phyloP scores from a whole-genome alignment of 148 eudicot genomes.

The Vaccinium vitisidaea region DNA sequence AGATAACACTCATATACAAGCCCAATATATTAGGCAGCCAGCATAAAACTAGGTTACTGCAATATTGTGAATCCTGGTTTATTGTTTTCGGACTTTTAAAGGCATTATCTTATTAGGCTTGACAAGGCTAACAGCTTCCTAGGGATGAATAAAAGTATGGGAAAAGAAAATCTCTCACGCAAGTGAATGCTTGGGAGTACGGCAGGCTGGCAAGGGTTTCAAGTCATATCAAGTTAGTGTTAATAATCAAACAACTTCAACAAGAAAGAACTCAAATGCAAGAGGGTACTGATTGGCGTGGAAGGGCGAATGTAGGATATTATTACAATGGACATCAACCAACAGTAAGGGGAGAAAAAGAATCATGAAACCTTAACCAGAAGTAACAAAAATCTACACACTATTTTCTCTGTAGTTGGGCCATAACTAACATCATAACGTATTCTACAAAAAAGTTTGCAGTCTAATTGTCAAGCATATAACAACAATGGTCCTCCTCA shows the following conservation, averaged over 20 bases:
- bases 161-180: too few species aligned
- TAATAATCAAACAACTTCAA: background rate
- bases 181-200: background rate
- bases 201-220: constrained; percentile 2
- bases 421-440: background rate
- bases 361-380: background rate
- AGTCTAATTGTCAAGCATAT: background rate
- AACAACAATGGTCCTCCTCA: background rate
- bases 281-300: background rate
- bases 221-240: background rate
- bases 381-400: background rate
- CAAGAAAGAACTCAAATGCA: background rate
- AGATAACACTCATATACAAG: background rate
- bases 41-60: background rate
- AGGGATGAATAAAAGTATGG: background rate
- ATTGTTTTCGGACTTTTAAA: background rate
- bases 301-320: background rate
- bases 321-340: background rate
- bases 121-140: background rate
- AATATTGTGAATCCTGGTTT: background rate
- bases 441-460: background rate
- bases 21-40: background rate
- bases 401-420: constrained; percentile 5
- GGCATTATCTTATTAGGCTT: background rate
- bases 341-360: constrained; percentile 4